Evolutionary conservation across 495 filamentous ascomycete species (phyloP).

Genomic region (Hypoxylon crocopeplum): DNA sequence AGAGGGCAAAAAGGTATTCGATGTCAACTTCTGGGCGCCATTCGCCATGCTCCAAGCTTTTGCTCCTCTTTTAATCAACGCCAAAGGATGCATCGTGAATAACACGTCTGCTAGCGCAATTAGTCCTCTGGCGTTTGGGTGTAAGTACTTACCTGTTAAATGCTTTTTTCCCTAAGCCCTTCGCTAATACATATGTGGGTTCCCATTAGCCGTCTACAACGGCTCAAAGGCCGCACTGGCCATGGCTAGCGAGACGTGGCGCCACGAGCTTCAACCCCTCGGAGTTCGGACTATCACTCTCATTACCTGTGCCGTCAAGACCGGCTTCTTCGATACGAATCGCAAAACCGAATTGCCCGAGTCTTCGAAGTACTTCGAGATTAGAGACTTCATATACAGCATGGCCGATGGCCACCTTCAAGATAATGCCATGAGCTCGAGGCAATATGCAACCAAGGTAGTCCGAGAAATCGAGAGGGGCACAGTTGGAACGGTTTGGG

Average conservation of each 20-base stretch:
- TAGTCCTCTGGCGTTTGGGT: constrained; percentile 13
- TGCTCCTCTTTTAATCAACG: constrained; percentile 38
- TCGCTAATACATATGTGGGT: no score
- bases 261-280: constrained; percentile 37
- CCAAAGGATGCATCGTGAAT: constrained; percentile 39
- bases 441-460: no score
- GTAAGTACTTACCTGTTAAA: background rate
- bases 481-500: no score
- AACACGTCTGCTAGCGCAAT: constrained; percentile 15
- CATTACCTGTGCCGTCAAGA: background rate
- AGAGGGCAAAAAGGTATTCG: constrained; percentile 44
- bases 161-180: no score
- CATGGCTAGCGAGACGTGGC: constrained; percentile 28
- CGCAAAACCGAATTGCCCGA: background rate
- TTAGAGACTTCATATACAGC: background rate
- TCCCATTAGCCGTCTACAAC: constrained; percentile 15
- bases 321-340: background rate
- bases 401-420: background rate
- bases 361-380: background rate
- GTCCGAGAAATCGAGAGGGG: no score
- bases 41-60: constrained; percentile 42
- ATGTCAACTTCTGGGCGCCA: constrained; percentile 46
- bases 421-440: no score
- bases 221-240: constrained; percentile 39
- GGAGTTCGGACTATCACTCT: constrained; percentile 36